A percentile compares a stretch with the other conserved stretches of the same genome.
phyloP scores from a whole-genome alignment of 2,329 filamentous ascomycete species.

The Claviceps monticola region DNA sequence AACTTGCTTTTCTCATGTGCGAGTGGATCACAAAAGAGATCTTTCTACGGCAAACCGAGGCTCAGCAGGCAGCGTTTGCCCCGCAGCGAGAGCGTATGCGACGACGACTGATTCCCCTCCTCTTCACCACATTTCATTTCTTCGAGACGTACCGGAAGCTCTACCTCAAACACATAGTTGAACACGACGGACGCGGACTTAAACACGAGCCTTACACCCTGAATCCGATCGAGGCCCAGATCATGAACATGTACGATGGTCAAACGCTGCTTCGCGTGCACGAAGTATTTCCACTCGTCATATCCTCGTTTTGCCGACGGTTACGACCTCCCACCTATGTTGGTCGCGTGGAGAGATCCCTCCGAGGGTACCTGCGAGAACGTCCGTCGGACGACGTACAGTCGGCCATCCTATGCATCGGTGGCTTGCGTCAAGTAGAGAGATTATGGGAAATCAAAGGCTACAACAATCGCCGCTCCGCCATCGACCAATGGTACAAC shows the following conservation, averaged over 20 bases:
- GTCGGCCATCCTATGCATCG: conserved; percentile 44
- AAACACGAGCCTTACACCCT: conserved; percentile 39
- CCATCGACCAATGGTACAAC: conserved; percentile 47
- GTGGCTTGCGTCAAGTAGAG: conserved; percentile 48
- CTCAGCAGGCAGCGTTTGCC: conserved; percentile 42
- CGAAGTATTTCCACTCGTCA: conserved; percentile 49
- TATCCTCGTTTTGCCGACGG: conserved; percentile 49
- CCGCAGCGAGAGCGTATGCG: conserved; percentile 51
- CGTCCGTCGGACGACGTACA: conserved; percentile 50
- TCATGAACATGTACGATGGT: conserved; percentile 53
- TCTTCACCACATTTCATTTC: conserved; percentile 55
- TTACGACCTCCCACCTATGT: conserved; percentile 51
- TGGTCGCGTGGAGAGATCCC: conserved; percentile 45
- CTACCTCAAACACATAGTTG: conserved; percentile 41
- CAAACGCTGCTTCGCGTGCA: conserved; percentile 48
- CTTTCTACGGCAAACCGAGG: conserved; percentile 43
- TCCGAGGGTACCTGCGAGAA: conserved; percentile 50
- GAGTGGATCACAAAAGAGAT: conserved; percentile 53
- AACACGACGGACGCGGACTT: conserved; percentile 38
- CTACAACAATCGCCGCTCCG: conserved; percentile 44
- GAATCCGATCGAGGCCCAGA: conserved; percentile 47
- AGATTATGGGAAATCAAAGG: conserved; percentile 53
- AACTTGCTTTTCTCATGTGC: conserved; percentile 47
- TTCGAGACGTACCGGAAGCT: conserved; percentile 50
- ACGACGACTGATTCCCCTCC: conserved; percentile 45